A percentile compares a stretch with the other conserved stretches of the same genome.
These are phyloP conservation scores for Magnusiomyces sp. DNA, from an alignment of 1,139 yeast species.

Conservation along the genomic window DNA sequence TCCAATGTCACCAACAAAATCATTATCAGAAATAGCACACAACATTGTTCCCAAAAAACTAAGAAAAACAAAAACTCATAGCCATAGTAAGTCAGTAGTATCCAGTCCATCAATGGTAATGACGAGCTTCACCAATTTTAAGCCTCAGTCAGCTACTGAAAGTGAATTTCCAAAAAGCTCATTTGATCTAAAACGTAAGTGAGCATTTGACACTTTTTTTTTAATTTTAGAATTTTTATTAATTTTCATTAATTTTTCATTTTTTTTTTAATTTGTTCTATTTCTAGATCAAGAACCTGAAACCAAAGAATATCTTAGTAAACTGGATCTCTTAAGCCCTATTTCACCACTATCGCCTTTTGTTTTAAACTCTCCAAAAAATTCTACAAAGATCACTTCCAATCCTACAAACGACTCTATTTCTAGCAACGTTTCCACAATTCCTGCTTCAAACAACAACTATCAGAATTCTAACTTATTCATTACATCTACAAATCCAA, in stretches of 20 bases:
- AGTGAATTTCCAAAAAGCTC: neutral
- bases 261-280: neutral
- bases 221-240: neutral
- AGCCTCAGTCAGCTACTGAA: neutral
- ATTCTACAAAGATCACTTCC: neutral
- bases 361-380: neutral
- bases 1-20: neutral
- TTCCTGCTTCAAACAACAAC: neutral
- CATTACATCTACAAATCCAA: neutral
- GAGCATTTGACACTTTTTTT: neutral
- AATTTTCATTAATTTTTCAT: neutral
- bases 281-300: neutral
- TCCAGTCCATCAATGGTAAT: neutral
- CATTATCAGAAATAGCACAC: neutral
- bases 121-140: too few relatives aligned
- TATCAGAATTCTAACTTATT: neutral
- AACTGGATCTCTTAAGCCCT: neutral
- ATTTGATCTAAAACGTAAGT: neutral
- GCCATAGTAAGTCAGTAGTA: neutral
- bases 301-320: neutral
- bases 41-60: neutral
- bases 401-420: too few relatives aligned
- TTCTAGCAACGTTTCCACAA: neutral
- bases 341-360: slow-evolving; percentile 4
- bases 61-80: neutral